Percentiles rank a stretch among this genome's conserved stretches.
Evolutionary conservation across 345 rosid genomes (phyloP).

Genomic region (Ailanthus altissimus): DNA sequence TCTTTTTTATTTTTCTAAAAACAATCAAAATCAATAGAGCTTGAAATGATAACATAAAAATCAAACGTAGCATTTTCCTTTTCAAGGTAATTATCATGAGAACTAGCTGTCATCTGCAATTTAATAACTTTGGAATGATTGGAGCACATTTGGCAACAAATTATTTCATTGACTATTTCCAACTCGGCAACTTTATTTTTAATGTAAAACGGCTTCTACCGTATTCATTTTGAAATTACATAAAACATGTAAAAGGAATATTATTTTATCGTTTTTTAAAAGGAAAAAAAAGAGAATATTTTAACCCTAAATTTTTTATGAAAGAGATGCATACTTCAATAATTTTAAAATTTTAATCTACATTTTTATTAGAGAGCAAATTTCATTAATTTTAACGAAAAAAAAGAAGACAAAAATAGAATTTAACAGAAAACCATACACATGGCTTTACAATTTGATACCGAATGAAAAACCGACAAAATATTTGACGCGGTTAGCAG

Average conservation of each 20-base stretch:
- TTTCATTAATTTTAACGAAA: too few species aligned
- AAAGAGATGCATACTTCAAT: too few species aligned
- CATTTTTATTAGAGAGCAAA: too few species aligned
- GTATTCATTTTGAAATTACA: background rate
- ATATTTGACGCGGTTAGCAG: constrained; percentile 74
- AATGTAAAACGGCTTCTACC: background rate
- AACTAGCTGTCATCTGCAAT: background rate
- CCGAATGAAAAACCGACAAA: too few species aligned
- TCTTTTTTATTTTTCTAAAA: too few species aligned
- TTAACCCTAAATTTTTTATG: too few species aligned
- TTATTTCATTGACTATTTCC: background rate
- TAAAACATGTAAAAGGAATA: background rate
- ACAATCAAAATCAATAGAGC: too few species aligned
- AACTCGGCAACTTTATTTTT: constrained; percentile 7
- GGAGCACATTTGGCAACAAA: constrained; percentile 9
- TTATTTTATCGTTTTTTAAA: background rate
- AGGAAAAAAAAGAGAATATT: too few species aligned
- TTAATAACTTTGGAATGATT: background rate
- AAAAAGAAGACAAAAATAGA: too few species aligned
- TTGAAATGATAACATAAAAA: background rate
- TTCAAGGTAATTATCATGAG: background rate
- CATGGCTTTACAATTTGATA: too few species aligned
- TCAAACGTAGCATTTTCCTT: background rate
- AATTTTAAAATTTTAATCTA: too few species aligned
- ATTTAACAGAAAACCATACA: too few species aligned